A percentile compares a stretch with the other conserved stretches of the same genome.
phyloP scores from a whole-genome alignment of 2,329 filamentous ascomycete species.

The Epichloe uncinata region DNA sequence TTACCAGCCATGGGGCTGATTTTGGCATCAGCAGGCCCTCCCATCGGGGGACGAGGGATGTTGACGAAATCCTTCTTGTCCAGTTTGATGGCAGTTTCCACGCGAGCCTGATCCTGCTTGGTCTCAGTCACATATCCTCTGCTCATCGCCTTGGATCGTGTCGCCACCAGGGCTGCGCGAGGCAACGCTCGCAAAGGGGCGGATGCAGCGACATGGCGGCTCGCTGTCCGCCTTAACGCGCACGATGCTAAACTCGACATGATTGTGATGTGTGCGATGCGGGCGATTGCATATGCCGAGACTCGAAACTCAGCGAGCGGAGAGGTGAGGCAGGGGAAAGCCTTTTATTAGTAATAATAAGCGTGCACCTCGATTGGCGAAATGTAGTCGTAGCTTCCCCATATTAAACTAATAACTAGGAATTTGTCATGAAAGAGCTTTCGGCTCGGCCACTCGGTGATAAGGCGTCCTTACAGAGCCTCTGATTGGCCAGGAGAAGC shows the following conservation, averaged over 20 bases:
- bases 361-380: neutral
- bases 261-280: conserved; percentile 11
- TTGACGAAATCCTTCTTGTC: conserved; percentile 73
- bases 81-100: conserved; percentile 75
- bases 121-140: conserved; percentile 76
- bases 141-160: conserved; percentile 16
- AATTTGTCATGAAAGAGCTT: conserved; percentile 14
- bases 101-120: conserved; percentile 65
- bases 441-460: conserved; percentile 25
- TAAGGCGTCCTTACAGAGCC: conserved; percentile 16
- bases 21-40: conserved; percentile 33
- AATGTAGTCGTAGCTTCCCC: too few species aligned
- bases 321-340: conserved; percentile 5
- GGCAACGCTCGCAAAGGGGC: conserved; percentile 17
- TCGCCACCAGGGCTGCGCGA: conserved; percentile 17
- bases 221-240: conserved; percentile 57
- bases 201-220: conserved; percentile 35
- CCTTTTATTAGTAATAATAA: neutral
- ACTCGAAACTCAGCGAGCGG: conserved; percentile 7
- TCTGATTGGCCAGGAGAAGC: conserved; percentile 18
- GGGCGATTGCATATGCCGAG: conserved; percentile 10
- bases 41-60: conserved; percentile 23
- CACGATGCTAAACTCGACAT: conserved; percentile 57
- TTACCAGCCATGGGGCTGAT: conserved; percentile 63
- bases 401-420: too few species aligned